Base-by-base conservation (phyloP, 768 basidiomycete genomes). In the Amyloporia xantha region DNA sequence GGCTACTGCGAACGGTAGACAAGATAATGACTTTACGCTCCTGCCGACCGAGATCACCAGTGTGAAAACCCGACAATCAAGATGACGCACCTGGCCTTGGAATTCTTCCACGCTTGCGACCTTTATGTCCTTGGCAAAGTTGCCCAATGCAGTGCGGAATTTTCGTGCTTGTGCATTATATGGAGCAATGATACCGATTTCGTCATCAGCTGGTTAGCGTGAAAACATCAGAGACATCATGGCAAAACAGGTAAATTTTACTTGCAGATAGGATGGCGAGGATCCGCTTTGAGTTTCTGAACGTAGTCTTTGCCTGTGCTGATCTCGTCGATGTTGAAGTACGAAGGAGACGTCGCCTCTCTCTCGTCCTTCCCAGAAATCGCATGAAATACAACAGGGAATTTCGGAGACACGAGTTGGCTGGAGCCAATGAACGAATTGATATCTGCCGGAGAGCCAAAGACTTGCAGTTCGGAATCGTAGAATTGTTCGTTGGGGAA, bases 81-180 rank as follows among this genome's bases (percentile, higher is more conserved):
- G 24, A 53, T 24, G 43, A 33, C 30, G 7, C 30, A 75, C 78
- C 64, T 81, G 77, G 6, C 81, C 82, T 60, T 83, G 82, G 63
- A 81, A 82, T 49, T 81, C 79, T 54, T 84, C 82, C 1, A 81
- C 80, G 19, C 76, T 79, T 17, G 81, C 82, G 12, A 84, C 76
- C 54, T 82, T 82, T 47, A 82, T 67, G 2, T 55, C 59, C 4
- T 58, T 56, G 1, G 59, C 59, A 26, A 60, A 41, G 9, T 35
- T 44, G 23, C 60, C 58, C 13, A 82, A 59, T 2, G 61, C 46
- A 5, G 50, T 59, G 11, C 76, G 69, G 19, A 84, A 66, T 56
- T 76, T 79, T 11, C 63, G 59, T 40, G 72, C 71, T 57, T 84
- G 82, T 0, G 79, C 81, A 53, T 79, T 74, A 56, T 84, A 84